Base-by-base conservation (phyloP, 352 stramenopile species). In the Phytophthora lateralis region DNA sequence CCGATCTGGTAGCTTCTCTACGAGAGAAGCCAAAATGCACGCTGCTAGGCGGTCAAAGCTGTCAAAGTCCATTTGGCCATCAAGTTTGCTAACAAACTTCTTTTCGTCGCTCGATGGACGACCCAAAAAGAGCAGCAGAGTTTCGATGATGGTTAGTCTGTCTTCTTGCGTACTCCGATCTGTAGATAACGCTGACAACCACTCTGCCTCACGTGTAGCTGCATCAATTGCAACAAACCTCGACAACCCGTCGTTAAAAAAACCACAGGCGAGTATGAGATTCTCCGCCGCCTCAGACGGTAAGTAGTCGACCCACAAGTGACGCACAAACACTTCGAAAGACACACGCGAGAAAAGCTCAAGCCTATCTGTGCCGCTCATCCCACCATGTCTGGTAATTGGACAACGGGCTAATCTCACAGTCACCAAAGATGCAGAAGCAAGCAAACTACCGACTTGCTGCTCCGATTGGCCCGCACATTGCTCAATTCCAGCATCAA, bases 11-110 rank as follows among this genome's bases (percentile, higher is more conserved):
- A 64, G 5, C 38, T 69, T 69, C n/a, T 69, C 61, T 0, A 60
- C 42, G 7, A 69, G 42, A 39, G 61, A 44, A n/a, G 46, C 34
- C 2, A 64, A 24, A 6, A 64, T 32, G 8, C 21, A 30, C 30
- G 61, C 42, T 24, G 61, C 61, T 9, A 69, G n/a, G 5, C 61
- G 61, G 26, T 60, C 48, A 12, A 47, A 60, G 41, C 61, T 69
- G 21, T 55, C 34, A 29, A 60, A 65, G 0, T 24, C 12, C 1
- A 35, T 17, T 17, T 64, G 39, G 26, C 10, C 18, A 20, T 54
- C 54, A 42, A 24, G 44, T 6, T 18, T 39, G 18, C 7, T 14
- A 20, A 42, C 12, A 17, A 20, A 11, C 4, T 6, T 43, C 15
- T 29, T 34, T 12, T 41, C 46, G 29, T 42, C n/a, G 4, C 12